A percentile compares a stretch with the other conserved stretches of the same genome.
Evolutionary conservation across 371 early-diverging fungal species (phyloP).

Genomic region (Mucor mucedo): DNA sequence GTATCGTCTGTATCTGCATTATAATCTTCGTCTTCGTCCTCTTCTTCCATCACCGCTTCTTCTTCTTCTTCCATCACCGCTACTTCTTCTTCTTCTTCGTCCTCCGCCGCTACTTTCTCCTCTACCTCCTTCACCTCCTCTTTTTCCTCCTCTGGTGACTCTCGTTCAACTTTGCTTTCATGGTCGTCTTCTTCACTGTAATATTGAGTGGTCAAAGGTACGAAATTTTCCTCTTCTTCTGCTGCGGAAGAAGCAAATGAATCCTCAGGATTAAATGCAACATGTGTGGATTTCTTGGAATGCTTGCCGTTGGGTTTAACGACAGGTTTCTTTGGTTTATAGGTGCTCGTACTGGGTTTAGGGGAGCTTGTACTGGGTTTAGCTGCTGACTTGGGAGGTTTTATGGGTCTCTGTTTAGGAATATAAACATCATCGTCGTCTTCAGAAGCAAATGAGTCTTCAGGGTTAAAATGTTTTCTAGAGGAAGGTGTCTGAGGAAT

Average conservation of each 20-base stretch:
- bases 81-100: neutral
- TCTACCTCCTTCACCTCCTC: too few species aligned
- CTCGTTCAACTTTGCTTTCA: neutral
- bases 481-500: slow-evolving; percentile 12
- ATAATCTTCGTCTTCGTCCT: slow-evolving; percentile 14
- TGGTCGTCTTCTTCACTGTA: neutral
- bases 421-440: slow-evolving; percentile 8
- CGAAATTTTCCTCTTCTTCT: neutral
- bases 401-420: neutral
- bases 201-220: neutral
- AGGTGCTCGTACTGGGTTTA: too few species aligned
- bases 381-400: neutral
- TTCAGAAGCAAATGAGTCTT: slow-evolving; percentile 16
- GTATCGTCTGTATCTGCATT: slow-evolving; percentile 12
- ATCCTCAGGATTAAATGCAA: slow-evolving; percentile 18
- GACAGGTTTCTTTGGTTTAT: neutral
- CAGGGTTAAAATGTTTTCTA: slow-evolving; percentile 6
- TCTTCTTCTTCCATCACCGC: neutral
- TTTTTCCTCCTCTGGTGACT: too few species aligned
- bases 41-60: slow-evolving; percentile 4
- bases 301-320: neutral
- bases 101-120: neutral
- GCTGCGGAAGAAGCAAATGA: slow-evolving; percentile 22
- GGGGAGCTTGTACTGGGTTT: neutral
- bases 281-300: neutral